phyloP scores from a whole-genome alignment of 169 alveolate genomes.

The Plasmodium blacklocki region DNA sequence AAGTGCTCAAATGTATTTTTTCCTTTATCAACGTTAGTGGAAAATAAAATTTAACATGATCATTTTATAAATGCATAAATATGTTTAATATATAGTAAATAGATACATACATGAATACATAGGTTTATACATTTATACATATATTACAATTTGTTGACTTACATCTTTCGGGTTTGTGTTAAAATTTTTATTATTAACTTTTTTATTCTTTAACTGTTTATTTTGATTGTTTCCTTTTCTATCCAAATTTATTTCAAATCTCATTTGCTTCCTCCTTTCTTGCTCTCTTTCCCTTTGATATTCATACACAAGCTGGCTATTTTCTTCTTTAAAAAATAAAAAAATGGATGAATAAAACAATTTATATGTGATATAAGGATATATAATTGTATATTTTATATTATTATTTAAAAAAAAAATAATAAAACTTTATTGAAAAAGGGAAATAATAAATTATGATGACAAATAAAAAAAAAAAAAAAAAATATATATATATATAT shows the following conservation, averaged over 20 bases:
- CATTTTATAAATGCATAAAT: slow-evolving; percentile 4
- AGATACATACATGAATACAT: not conserved
- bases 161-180: slow-evolving; percentile 46
- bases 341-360: not conserved
- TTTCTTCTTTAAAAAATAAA: slow-evolving; percentile 37
- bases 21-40: not conserved
- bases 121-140: not conserved
- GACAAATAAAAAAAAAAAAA: not conserved
- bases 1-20: not conserved
- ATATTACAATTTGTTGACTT: slow-evolving; percentile 6
- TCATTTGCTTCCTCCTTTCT: slow-evolving; percentile 74
- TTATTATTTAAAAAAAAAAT: not conserved
- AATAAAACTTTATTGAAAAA: not conserved
- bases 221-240: slow-evolving; percentile 60
- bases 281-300: slow-evolving; percentile 73
- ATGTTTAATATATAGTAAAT: not conserved
- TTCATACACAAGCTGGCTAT: slow-evolving; percentile 70
- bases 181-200: slow-evolving; percentile 18
- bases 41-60: not conserved
- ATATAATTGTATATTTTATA: not conserved
- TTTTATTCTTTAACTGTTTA: slow-evolving; percentile 9
- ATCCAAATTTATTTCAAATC: slow-evolving; percentile 73
- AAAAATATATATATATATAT: not conserved
- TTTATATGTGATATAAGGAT: not conserved
- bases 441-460: too few relatives aligned